phyloP scores from a whole-genome alignment of 306 rosid species.

The Trichosanthes cucumerina region DNA sequence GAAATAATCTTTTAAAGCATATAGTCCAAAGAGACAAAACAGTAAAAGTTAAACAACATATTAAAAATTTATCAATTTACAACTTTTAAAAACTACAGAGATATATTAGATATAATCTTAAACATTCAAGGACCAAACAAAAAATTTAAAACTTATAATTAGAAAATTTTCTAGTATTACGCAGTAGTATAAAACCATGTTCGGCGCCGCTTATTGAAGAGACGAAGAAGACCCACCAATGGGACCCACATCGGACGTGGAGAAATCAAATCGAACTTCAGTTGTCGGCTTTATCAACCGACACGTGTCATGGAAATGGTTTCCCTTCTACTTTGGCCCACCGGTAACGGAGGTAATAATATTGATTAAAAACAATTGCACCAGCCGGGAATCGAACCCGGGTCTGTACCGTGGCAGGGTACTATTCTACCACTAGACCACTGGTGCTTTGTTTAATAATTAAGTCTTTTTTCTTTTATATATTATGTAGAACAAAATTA shows the following conservation, averaged over 20 bases:
- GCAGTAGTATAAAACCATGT: no score
- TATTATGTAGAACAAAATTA: no score
- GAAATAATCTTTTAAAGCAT: no score
- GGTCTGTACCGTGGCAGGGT: constrained; percentile 67
- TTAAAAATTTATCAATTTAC: no score
- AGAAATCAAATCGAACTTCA: not conserved
- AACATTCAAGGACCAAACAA: no score
- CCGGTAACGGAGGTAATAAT: not conserved
- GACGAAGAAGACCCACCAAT: not conserved
- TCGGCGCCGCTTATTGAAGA: not conserved
- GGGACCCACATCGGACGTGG: not conserved
- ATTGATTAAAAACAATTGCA: constrained; percentile 9
- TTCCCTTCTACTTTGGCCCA: not conserved
- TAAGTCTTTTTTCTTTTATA: no score
- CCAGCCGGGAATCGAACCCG: constrained; percentile 55
- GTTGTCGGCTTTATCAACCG: not conserved
- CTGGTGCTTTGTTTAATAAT: constrained; percentile 38
- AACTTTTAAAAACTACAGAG: no score
- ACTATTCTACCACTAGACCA: constrained; percentile 99
- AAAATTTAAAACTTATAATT: no score
- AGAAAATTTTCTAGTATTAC: no score
- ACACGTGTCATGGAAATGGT: not conserved
- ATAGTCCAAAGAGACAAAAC: no score
- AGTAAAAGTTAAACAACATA: no score
- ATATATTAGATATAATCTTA: no score